Base-by-base conservation (phyloP, 306 rosid species). In the Rosa rugosa region DNA sequence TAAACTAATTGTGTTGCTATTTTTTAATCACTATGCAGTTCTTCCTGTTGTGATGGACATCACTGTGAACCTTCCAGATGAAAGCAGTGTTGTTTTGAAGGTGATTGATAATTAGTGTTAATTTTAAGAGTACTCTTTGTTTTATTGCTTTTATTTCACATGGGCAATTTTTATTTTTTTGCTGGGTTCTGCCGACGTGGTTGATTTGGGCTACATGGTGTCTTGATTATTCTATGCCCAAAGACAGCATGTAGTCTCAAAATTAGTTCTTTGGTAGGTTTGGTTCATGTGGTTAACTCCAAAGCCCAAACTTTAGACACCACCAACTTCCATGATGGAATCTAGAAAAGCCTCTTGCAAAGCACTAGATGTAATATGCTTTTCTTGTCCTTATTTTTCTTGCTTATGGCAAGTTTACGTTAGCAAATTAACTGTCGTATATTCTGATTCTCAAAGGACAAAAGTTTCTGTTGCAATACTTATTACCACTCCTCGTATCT, bases 41-140 rank as follows among this genome's bases (percentile, higher is more conserved):
- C 99, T 94, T 83, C 99, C 99, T 0, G 92, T 89, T 71, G 94
- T 89, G 45, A 79, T 91, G 84, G 99, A 94, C 49, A 81, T 94
- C 89, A 87, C 94, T 45, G 86, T 94, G 86, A 87, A 86, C 87
- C 97, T 94, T 80, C 90, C 90, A 0, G 95, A 94, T 76, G 97
- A 89, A 76, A 86, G 96, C 79, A 83, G 56, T 77, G 89, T 93
- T 54, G 49, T 87, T 91, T 87, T 94, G 70, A 92, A 92, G 99
- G 99, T 94, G 18, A 14, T 12, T 14, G 50, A 9, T 23, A 27
- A 40, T 27, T 62, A 16, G 51, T 65, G 18, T 80, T 50, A 9
- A 5, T 31, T 31, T 22, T 14, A 72, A 51, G 18, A 69, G n/a
- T 9, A 62, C 6, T 49, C 18, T 31, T 18, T 38, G 8, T 23